Base-by-base conservation (phyloP, 129 eudicot species). In the Glebionis coronaria region DNA sequence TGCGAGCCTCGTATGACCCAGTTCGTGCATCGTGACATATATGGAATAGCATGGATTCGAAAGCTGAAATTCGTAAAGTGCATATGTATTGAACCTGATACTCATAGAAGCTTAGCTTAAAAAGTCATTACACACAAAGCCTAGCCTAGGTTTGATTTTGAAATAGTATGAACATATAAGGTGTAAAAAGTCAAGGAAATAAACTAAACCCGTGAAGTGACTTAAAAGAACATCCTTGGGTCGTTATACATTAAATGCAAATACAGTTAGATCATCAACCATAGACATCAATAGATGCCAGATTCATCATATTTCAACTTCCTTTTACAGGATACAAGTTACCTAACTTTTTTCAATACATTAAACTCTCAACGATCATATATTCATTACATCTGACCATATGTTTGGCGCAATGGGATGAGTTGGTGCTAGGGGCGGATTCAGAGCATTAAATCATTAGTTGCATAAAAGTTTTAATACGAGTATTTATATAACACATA, bases 261-360 rank as follows among this genome's bases (percentile, higher is more conserved):
- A 58, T 59, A 58, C 8, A 1, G 59, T 59, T 71, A 28, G 50
- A 58, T 70, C 20, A 28, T 31, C 42, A 71, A 71, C 46, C 47
- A 56, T 73, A 46, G 15, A 65, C 71, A 73, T 65, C 72, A 57
- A 52, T 23, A 53, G 47, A 35, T 55, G 45, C 65, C 18, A 56
- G 40, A 55, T 73, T 65, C 44, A 54, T 65, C 44, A 54, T 63
- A 56, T 16, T 73, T 44, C 63, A 52, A 62, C 55, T 61, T 62
- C 61, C 44, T 14, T 50, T 47, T 51, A 35, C 28, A 63, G 35
- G n/a, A 73, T 16, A 44, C 27, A 42, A 60, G 8, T 18, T 23
- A 63, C 69, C 77, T n/a, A 72, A 40, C 70, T 23, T 52, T 72
- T n/a, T 54, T 52, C 3, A 47, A 38, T 3, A 63, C 71, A 63